Base-by-base conservation (phyloP, 2,329 filamentous ascomycete species). In the Aspergillus aculeatinus region DNA sequence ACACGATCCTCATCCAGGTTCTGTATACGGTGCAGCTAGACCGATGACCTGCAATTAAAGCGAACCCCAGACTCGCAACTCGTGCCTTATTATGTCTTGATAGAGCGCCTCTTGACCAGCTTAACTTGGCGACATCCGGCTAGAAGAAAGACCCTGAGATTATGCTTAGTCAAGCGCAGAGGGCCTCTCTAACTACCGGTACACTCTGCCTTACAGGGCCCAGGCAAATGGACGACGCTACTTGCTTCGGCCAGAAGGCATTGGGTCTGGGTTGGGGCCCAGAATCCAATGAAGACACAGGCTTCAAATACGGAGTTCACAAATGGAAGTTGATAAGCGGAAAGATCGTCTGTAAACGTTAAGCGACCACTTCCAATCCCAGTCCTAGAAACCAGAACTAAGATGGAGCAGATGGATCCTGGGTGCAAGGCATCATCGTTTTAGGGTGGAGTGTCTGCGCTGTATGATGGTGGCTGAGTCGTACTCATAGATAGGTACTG, bases 351-450 rank as follows among this genome's bases (percentile, higher is more conserved):
- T 42, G 16, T n/a, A 44, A 12, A 35, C 11, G 5, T 12, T 44
- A n/a, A 9, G 39, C 39, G 6, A 19, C 39, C 39, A n/a, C 4
- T 19, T 19, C 14, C 39, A 44, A 9, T 16, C 52, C 52, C 39
- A 39, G 35, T 14, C 52, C 39, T 9, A 55, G 10, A 16, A 55
- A n/a, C 23, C 23, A 48, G 52, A 12, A 48, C 35, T 16, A 51
- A 25, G 33, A n/a, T 12, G 27, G 33, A 27, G 29, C 16, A 23
- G 33, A 54, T 54, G 35, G 14, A 42, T 55, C 58, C 55, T 55
- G 25, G 52, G 58, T 53, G 19, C 60, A 60, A 63, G 58, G 58
- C 61, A 61, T 58, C 61, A 54, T 44, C 51, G 31, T 63, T 58
- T 63, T 42, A 19, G 23, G 44, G 51, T 60, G 55, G 56, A 58